Conservation (phyloP, 2,329 filamentous ascomycete genomes). For the Hawksworthiomyces lignivorus region DNA sequence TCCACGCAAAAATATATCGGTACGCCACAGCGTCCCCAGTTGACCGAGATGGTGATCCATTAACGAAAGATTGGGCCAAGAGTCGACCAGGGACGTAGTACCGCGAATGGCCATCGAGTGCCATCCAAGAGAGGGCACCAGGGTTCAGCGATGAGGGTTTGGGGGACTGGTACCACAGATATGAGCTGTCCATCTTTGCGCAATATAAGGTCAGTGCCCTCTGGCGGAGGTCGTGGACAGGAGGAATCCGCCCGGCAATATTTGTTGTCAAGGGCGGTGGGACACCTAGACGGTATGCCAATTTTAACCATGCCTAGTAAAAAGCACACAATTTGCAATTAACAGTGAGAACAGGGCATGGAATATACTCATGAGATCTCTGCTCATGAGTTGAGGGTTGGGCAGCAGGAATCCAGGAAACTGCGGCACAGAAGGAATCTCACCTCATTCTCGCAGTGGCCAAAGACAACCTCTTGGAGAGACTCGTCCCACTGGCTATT, state of each 20-base stretch:
- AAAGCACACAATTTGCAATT: too few species aligned
- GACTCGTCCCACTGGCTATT: background rate
- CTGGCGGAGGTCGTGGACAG: background rate
- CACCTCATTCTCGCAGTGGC: constrained; percentile 4
- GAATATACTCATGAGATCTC: too few species aligned
- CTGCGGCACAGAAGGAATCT: too few species aligned
- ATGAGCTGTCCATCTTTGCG: background rate
- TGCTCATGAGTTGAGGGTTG: too few species aligned
- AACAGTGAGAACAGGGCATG: too few species aligned
- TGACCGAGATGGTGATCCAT: too few species aligned
- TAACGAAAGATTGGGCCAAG: background rate
- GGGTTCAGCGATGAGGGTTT: background rate
- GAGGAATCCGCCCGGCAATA: background rate
- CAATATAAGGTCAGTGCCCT: background rate
- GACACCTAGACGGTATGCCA: background rate
- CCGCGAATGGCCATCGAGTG: background rate
- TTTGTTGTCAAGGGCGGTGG: background rate
- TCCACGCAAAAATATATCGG: constrained; percentile 1
- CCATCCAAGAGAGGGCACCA: background rate
- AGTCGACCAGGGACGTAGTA: constrained; percentile 2
- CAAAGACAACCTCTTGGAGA: background rate
- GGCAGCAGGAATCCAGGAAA: too few species aligned
- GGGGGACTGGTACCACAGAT: constrained; percentile 1
- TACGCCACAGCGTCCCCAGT: background rate
- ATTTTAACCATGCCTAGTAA: background rate